Percentiles rank a stretch among this genome's conserved stretches.
phyloP scores from a whole-genome alignment of 495 filamentous ascomycete genomes.

The Neurospora pannonica region DNA sequence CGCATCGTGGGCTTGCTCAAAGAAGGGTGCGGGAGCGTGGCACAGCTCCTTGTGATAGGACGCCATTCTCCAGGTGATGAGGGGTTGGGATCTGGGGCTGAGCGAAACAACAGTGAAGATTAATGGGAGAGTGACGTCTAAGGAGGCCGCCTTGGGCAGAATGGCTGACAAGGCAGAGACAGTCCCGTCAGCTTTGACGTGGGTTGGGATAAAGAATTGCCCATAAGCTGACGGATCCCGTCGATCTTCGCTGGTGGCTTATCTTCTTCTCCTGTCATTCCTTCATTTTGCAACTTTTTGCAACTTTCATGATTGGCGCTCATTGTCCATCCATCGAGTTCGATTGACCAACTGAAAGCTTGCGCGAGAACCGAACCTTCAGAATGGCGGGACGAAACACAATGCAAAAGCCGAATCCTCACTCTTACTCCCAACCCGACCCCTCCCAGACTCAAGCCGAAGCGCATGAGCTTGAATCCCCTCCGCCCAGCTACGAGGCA shows the following conservation, averaged over 20 bases:
- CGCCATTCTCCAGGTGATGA: neutral
- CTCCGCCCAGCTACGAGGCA: neutral
- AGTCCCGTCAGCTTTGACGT: neutral
- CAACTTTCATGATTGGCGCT: neutral
- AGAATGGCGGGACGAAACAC: neutral
- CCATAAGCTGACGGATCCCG: neutral
- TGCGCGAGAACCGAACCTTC: neutral
- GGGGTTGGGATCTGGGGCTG: neutral
- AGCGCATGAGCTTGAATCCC: neutral
- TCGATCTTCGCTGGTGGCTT: neutral
- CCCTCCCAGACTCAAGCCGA: neutral
- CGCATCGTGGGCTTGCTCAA: neutral
- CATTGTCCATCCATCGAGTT: neutral
- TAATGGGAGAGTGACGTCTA: neutral
- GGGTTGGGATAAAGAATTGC: neutral
- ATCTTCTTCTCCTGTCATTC: neutral
- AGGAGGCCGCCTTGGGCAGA: neutral
- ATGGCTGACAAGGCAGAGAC: neutral
- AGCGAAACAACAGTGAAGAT: neutral
- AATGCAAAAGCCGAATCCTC: neutral
- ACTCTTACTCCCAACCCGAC: neutral
- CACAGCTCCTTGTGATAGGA: neutral
- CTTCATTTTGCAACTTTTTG: neutral
- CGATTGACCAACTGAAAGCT: neutral
- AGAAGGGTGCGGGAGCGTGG: neutral